Evolutionary conservation across 257 asterid species (phyloP), one percentile per base, ranked within the genome.

Genomic region (Dorcoceras hygrometricum): DNA sequence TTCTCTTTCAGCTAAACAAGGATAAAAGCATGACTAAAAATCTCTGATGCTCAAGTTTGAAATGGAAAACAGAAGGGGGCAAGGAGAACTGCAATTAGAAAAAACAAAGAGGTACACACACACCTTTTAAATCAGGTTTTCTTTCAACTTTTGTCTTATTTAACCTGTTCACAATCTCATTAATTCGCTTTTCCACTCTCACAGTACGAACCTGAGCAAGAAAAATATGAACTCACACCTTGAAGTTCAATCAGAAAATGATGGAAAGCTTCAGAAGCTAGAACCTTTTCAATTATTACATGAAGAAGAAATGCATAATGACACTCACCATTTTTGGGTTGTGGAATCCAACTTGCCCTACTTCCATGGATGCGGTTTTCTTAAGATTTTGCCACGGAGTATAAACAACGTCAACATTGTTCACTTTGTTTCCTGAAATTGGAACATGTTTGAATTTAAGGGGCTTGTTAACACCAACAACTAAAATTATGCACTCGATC

Each of bases 301-400:
- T 55, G 54, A 28, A 51, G 18, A 18, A 57, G 24, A 71, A 72
- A 66, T 36, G 34, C 29, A 69, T 19, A 46, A 62, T 12, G 71
- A 67, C 65, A 64, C 90, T 81, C 76, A 94, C 99, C 96, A 84
- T 83, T 80, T 88, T 94, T 31, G 97, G 76, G 71, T 81, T 90
- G 82, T 88, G 80, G 76, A 94, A 94, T 71, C 97, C 93, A 79
- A 94, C 96, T 90, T 94, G 99, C 63, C 99, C 99, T 59, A 94
- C 96, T 77, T 94, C 99, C 99, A 94, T 94, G 66, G 99, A 88
- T 32, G 97, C 85, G 68, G 95, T 86, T 81, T 94, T 94, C 86
- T 90, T 94, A 32, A 94, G 96, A 80, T 90, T 94, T 70, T 83
- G 92, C 99, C 99, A 94, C 3, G 97, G 96, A 54, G 99, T 90